Conservation (phyloP, 2,329 filamentous ascomycete genomes). For the Colletotrichum spinosum region DNA sequence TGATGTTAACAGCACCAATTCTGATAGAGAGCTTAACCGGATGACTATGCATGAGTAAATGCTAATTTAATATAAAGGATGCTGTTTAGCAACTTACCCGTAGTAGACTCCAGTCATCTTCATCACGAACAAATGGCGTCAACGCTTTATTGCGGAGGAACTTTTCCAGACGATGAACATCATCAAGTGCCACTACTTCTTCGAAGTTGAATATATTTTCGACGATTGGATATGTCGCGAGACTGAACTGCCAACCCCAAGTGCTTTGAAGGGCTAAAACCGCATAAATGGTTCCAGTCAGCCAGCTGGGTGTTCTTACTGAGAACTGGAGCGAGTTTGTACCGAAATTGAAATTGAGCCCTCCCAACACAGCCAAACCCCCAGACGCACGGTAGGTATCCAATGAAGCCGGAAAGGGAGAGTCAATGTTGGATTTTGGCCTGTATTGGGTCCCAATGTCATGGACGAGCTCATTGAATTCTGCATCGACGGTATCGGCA, state of each 20-base stretch:
- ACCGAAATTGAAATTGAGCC: background rate
- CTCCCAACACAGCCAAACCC: background rate
- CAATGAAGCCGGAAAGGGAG: background rate
- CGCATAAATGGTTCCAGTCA: constrained; percentile 10
- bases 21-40: fast-evolving
- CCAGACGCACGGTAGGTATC: background rate
- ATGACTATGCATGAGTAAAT: fast-evolving
- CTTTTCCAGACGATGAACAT: background rate
- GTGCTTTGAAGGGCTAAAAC: constrained; percentile 3
- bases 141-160: background rate
- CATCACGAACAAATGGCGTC: background rate
- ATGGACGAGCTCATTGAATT: too few species aligned
- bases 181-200: background rate
- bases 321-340: background rate
- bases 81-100: background rate
- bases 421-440: too few species aligned
- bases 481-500: too few species aligned
- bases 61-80: fast-evolving
- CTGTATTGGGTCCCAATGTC: too few species aligned
- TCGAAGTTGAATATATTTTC: fast-evolving
- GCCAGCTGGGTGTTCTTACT: constrained; percentile 8
- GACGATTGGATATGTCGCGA: background rate
- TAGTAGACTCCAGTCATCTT: fast-evolving
- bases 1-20: background rate
- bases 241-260: background rate